Conservation (phyloP, 495 filamentous ascomycete genomes). For the Xylaria longipes region DNA sequence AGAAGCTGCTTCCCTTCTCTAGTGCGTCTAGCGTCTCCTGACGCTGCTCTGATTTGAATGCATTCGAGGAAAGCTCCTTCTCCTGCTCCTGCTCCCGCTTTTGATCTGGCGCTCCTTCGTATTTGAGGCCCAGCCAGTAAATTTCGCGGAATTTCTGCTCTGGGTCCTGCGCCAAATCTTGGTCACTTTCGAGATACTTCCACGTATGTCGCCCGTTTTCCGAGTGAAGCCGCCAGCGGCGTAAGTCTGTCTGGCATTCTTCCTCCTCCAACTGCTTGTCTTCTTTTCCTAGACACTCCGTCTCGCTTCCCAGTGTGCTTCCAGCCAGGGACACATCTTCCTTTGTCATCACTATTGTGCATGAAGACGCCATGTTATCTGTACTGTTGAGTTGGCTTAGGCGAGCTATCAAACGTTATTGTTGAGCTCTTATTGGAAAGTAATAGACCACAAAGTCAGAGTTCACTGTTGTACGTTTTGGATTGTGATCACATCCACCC, state of each 20-base stretch:
- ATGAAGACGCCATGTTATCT: slow-evolving; percentile 1
- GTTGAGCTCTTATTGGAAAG: neutral
- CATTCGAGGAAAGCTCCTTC: neutral
- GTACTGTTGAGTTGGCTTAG: neutral
- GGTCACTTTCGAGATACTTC: slow-evolving; percentile 76
- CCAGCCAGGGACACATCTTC: slow-evolving; percentile 1
- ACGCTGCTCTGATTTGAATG: neutral
- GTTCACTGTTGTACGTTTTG: neutral
- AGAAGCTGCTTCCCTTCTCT: slow-evolving; percentile 75
- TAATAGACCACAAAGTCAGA: neutral
- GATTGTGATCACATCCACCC: neutral
- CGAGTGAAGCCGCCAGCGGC: slow-evolving; percentile 73
- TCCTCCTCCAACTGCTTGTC: neutral
- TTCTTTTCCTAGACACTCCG: neutral
- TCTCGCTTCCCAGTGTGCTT: slow-evolving; percentile 1
- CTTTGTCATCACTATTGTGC: neutral
- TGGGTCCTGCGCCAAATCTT: slow-evolving; percentile 64
- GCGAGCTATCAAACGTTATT: neutral
- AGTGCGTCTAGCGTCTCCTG: slow-evolving; percentile 51
- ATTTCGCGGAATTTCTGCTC: slow-evolving; percentile 75
- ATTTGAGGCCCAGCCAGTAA: slow-evolving; percentile 67
- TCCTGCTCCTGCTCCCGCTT: neutral
- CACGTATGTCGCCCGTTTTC: slow-evolving; percentile 79
- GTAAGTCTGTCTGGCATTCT: slow-evolving; percentile 62
- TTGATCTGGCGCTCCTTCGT: neutral